Conservation (phyloP, 208 protist genomes). For the Tritrichomonas musculus region DNA sequence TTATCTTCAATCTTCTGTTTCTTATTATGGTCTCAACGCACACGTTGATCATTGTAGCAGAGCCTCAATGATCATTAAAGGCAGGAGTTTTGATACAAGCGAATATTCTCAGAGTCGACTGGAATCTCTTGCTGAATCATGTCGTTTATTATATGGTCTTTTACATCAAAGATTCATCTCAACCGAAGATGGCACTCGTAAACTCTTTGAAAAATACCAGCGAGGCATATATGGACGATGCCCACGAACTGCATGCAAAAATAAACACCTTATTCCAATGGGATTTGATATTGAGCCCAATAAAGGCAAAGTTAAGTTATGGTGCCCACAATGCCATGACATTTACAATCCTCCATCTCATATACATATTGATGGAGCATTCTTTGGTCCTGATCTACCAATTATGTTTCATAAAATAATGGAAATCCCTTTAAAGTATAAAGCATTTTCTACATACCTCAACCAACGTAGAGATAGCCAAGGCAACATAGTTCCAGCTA, state of each 20-base stretch:
- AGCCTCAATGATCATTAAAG: neutral
- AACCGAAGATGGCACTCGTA: neutral
- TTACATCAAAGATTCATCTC: neutral
- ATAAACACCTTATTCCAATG: neutral
- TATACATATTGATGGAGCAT: too few relatives aligned
- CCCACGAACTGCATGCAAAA: neutral
- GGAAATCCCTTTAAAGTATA: neutral
- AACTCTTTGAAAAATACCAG: neutral
- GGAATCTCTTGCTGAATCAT: neutral
- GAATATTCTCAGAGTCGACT: neutral
- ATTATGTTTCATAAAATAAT: slow-evolving; percentile 12
- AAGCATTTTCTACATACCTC: too few relatives aligned
- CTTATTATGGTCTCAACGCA: neutral
- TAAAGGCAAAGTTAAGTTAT: neutral
- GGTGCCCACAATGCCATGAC: neutral
- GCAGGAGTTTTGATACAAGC: neutral
- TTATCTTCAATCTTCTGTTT: neutral
- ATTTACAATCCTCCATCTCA: too few relatives aligned
- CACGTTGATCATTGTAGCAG: neutral
- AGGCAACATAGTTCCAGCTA: too few relatives aligned
- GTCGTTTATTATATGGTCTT: neutral
- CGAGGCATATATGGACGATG: neutral
- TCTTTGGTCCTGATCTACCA: neutral
- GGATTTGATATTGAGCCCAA: neutral
- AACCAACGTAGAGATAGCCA: too few relatives aligned